Evolutionary conservation across 108 stramenopile species (phyloP), one percentile per base, ranked within the genome.

Genomic region (Nitzschia sp.): DNA sequence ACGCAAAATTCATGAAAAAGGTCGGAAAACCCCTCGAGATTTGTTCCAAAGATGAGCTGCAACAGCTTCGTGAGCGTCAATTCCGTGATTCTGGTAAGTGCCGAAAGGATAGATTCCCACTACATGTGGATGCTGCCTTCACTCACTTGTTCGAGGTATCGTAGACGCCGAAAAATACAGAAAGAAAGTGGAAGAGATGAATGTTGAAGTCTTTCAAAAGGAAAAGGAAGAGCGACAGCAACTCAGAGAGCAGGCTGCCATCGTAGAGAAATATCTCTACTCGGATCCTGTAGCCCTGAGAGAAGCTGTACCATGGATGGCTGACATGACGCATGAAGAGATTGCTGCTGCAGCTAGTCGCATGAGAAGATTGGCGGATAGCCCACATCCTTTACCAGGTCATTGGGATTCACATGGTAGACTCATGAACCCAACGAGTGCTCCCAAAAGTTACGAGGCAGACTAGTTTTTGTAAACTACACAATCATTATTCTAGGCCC

Each of bases 361-460:
- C 12, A 57, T 81, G 67, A 46, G 55, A 20, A 40, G 54, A 15
- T n/a, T 81, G 39, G 80, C 80, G 0, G 55, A 73, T 17, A 57
- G 53, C 41, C 72, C 75, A 37, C 80, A 81, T 59, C 80, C 75
- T 1, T 12, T 81, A 19, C 43, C 43, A 44, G 80, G 80, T 34
- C 71, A 67, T 48, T 81, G 76, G 76, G 80, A 81, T 37, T 56
- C 55, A 46, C 80, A 67, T 48, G 80, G 80, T 19, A 58, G 80
- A 44, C 41, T 63, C 38, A n/a, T 77, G 2, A 63, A 48, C n/a
- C n/a, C 46, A 15, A 48, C 46, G 29, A 34, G 29, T 34, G 29
- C 29, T 34, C 29, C 29, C 29, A 34, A 34, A 34, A 34, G 29
- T 34, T 34, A 34, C 5, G 29, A 34, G 29, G 29, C 29, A 5